phyloP scores from a whole-genome alignment of 1,139 yeast genomes.

The Wickerhamomyces sp. region DNA sequence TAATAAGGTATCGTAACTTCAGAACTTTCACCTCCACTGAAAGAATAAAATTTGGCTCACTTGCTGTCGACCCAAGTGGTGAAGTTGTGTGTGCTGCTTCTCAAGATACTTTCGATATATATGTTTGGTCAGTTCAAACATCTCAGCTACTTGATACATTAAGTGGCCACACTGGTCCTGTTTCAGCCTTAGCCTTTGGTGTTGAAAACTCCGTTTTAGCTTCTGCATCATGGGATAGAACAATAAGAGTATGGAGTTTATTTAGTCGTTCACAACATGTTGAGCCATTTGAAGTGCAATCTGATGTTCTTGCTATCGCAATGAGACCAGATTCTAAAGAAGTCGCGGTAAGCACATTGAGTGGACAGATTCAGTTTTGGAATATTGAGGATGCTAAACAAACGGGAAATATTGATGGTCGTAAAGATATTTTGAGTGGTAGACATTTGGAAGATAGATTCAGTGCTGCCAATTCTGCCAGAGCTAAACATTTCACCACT shows the following conservation, averaged over 20 bases:
- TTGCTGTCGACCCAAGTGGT: constrained; percentile 97
- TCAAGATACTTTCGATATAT: constrained; percentile 82
- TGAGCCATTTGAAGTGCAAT: constrained; percentile 82
- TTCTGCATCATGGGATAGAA: constrained; percentile 95
- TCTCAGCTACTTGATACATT: constrained; percentile 84
- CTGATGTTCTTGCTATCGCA: constrained; percentile 81
- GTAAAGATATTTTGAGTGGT: constrained; percentile 84
- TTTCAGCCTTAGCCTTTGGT: constrained; percentile 84
- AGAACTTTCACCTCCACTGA: constrained; percentile 90
- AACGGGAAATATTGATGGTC: constrained; percentile 78
- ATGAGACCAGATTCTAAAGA: constrained; percentile 92
- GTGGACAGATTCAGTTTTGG: constrained; percentile 83
- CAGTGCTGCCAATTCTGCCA: constrained; percentile 70
- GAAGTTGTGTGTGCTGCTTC: constrained; percentile 97
- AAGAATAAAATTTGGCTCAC: constrained; percentile 78
- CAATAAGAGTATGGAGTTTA: constrained; percentile 89
- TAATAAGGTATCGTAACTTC: constrained; percentile 87
- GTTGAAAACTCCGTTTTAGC: constrained; percentile 75
- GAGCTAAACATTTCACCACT: constrained; percentile 81
- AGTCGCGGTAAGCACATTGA: constrained; percentile 82
- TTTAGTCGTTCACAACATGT: constrained; percentile 82
- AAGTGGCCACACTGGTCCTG: constrained; percentile 95
- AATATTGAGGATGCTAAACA: constrained; percentile 81
- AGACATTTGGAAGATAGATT: constrained; percentile 81
- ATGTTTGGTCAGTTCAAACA: constrained; percentile 97